These are phyloP conservation scores for Huntiella savannae DNA, from an alignment of 2,329 filamentous ascomycete species.

Conservation along the genomic window DNA sequence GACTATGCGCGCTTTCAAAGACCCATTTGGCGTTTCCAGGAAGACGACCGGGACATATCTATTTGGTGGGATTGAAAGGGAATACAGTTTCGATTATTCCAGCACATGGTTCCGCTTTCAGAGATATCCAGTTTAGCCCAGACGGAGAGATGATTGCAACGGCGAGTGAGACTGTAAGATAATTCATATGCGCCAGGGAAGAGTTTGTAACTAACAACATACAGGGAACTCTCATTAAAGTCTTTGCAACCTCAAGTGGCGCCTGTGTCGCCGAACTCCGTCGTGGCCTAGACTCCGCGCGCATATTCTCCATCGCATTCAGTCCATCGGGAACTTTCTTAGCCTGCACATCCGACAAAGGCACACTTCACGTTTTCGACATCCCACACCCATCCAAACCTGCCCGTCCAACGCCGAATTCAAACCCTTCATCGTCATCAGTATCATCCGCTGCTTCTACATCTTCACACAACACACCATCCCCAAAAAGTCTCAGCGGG, in stretches of 20 bases:
- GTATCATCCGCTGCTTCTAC: constrained; percentile 12
- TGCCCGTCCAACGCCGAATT: constrained; percentile 2
- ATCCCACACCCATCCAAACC: constrained; percentile 39
- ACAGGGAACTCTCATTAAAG: constrained; percentile 62
- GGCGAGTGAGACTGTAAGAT: constrained; percentile 50
- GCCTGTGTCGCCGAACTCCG: constrained; percentile 69
- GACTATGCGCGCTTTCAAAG: constrained; percentile 58
- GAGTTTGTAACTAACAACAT: not conserved
- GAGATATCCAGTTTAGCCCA: constrained; percentile 59
- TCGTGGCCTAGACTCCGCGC: constrained; percentile 72
- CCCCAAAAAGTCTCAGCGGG: constrained; percentile 14
- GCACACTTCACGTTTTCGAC: constrained; percentile 86
- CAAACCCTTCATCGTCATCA: not conserved
- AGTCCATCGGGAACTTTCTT: constrained; percentile 63
- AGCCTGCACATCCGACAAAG: constrained; percentile 91
- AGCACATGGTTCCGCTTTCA: constrained; percentile 62
- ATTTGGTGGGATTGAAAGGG: constrained; percentile 60
- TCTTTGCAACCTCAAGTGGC: constrained; percentile 66
- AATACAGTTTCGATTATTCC: constrained; percentile 85
- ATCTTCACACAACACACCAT: not conserved
- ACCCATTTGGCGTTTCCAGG: constrained; percentile 69
- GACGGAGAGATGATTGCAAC: constrained; percentile 73
- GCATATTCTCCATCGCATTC: constrained; percentile 74
- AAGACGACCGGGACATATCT: constrained; percentile 71
- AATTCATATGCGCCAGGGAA: not conserved